Evolutionary conservation across 192 early-diverging fungal genomes (phyloP), one percentile per base, ranked within the genome.

Genomic region (Coemansia sp.): DNA sequence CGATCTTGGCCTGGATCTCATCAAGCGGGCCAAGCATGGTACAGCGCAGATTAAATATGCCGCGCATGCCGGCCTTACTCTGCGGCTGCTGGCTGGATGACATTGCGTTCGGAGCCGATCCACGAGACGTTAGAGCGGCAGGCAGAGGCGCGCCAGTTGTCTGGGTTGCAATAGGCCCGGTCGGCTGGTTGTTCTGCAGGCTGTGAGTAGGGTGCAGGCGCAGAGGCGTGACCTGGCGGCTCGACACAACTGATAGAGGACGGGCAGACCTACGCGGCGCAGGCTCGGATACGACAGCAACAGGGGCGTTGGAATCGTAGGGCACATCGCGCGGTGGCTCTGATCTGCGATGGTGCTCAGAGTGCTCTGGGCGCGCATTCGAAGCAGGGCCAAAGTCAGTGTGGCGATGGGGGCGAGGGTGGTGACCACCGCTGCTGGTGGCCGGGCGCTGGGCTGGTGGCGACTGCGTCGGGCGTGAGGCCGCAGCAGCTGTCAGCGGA

Each of bases 1-100:
- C 69, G 14, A 78, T 56, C 46, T 60, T 65, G n/a, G 34, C 38
- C 28, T 72, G 75, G 34, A 72, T 66, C 42, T 78, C 63, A 44
- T 65, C 69, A 11, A 78, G 62, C 21, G 75, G 66, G 4, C 75
- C 75, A n/a, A 72, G 59, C 75, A 72, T 69, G 1, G 75, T 78
- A 36, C 62, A 78, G 2, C 69, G 59, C 17, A 78, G 51, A 48
- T 72, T 78, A 40, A 78, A 72, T 20, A 78, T 68, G 8, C 69
- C 75, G 0, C 70, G 61, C 38, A 72, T 50, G 9, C 62, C 55
- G 8, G 53, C 17, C 59, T 69, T 69, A 2, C 19, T 12, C 47
- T 52, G 64, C 46, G 65, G 50, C 26, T 52, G 64, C 8, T 57
- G 44, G 22, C 19, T 36, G 21, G 49, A 51, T 37, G 62, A 64